Base-by-base conservation (phyloP, 1,139 yeast genomes). In the Diutina siamensis region DNA sequence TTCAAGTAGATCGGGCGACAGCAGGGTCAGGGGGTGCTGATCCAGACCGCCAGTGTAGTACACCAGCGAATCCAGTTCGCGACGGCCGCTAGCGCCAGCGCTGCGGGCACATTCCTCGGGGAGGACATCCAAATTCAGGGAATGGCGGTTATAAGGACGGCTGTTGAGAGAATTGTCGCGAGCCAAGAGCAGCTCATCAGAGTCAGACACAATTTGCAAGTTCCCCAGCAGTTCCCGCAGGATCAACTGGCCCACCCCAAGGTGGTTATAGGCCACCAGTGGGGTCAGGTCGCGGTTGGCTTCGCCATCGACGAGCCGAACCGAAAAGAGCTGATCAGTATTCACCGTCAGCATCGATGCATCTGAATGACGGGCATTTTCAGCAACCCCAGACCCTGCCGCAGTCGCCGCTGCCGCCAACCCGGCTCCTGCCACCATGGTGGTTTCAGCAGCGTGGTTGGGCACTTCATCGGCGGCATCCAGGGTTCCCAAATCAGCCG, bases 311-410 rank as follows among this genome's bases (percentile, higher is more conserved):
- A 86, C 89, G 45, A 86, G 66, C 55, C 89, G 74, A 35, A 92
- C 87, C 9, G 88, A 83, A 56, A 87, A 74, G 44, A 88, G 69
- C 60, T 87, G 94, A 48, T 82, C 88, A 0, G 96, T 85, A 44
- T 92, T 81, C 25, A 88, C 92, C 0, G 96, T 87, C 33, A 92
- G 89, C 51, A 84, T 57, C 0, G 96, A 84, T 32, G 75, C 76
- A 49, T 78, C 70, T 18, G 94, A 83, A 45, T 76, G 28, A 15
- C 42, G 42, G 8, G 22, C 21, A 27, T 22, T 17, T 8, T 27
- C 19, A 17, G 17, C 21, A 15, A 17, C 10, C n/a, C 17, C 42
- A 12, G 15, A 4, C 17, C 40, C 40, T 10, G 28, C 40, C 15
- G 40, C 28, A 21, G 17, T 28, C 10, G 18, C 40, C 19, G 17